Conservation (phyloP, 129 eudicot genomes). For the Lactuca saligna region DNA sequence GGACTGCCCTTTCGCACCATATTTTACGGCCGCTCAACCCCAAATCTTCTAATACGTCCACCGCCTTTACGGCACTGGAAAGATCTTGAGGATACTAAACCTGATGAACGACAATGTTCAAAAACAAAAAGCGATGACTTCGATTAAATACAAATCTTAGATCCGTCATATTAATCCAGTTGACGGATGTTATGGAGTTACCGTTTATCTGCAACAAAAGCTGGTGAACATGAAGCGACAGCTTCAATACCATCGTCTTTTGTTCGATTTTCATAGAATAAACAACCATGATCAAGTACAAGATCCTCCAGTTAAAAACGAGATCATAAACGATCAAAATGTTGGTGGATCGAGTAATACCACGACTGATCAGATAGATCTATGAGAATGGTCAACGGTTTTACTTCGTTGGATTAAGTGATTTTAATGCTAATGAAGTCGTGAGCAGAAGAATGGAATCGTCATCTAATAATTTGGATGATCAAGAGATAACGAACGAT, state of each 20-base stretch:
- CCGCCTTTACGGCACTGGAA: constrained; percentile 45
- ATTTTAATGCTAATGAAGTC: neutral
- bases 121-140: constrained; percentile 48
- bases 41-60: constrained; percentile 38
- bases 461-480: neutral
- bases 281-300: neutral
- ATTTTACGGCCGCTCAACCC: constrained; percentile 48
- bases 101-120: constrained; percentile 10
- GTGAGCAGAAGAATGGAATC: neutral
- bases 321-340: neutral
- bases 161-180: constrained; percentile 40
- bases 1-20: constrained; percentile 46
- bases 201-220: constrained; percentile 16
- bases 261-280: constrained; percentile 10
- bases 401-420: neutral
- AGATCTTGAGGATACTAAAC: constrained; percentile 26
- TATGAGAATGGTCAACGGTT: neutral
- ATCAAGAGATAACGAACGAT: neutral
- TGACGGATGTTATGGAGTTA: constrained; percentile 37
- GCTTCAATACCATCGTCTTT: constrained; percentile 14
- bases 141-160: constrained; percentile 48
- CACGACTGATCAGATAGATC: neutral
- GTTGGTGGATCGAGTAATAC: neutral
- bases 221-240: constrained; percentile 7
- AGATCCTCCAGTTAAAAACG: neutral